Conservation (phyloP, 2,329 filamentous ascomycete species). For the Hypoxylon sp. region DNA sequence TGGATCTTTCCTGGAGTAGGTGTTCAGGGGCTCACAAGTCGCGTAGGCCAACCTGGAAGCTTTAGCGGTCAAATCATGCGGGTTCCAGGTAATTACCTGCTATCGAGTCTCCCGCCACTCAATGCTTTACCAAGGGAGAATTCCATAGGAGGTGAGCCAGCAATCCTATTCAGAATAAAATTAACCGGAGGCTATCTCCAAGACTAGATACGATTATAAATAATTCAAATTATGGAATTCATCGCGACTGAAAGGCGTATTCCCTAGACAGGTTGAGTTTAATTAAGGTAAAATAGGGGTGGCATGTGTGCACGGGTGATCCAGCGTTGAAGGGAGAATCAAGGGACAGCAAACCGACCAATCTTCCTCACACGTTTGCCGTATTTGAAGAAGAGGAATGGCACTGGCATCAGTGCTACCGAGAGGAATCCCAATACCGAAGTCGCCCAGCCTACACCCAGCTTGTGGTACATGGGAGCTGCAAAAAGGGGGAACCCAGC, state of each 20-base stretch:
- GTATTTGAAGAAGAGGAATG: neutral
- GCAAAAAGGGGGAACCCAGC: slow-evolving; percentile 15
- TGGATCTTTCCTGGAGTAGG: too few relatives aligned
- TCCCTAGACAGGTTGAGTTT: neutral
- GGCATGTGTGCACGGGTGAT: too few relatives aligned
- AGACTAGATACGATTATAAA: neutral
- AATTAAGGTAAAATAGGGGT: neutral
- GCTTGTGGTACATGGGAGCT: neutral
- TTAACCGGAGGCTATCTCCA: neutral
- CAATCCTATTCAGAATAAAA: too few relatives aligned
- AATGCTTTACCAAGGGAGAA: too few relatives aligned
- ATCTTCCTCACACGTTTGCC: neutral
- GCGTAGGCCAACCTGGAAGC: too few relatives aligned
- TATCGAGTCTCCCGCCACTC: too few relatives aligned
- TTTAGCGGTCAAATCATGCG: too few relatives aligned
- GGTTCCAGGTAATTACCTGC: too few relatives aligned
- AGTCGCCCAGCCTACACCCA: slow-evolving; percentile 12
- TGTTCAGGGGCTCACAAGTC: too few relatives aligned
- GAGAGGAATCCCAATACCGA: slow-evolving; percentile 12
- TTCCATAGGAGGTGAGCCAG: too few relatives aligned
- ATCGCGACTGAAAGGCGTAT: neutral
- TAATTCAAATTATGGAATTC: neutral
- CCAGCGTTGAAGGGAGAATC: too few relatives aligned
- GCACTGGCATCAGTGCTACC: slow-evolving; percentile 4
- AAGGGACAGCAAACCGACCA: neutral